phyloP scores from a whole-genome alignment of 2,329 filamentous ascomycete species.

The Penicillium italicum region DNA sequence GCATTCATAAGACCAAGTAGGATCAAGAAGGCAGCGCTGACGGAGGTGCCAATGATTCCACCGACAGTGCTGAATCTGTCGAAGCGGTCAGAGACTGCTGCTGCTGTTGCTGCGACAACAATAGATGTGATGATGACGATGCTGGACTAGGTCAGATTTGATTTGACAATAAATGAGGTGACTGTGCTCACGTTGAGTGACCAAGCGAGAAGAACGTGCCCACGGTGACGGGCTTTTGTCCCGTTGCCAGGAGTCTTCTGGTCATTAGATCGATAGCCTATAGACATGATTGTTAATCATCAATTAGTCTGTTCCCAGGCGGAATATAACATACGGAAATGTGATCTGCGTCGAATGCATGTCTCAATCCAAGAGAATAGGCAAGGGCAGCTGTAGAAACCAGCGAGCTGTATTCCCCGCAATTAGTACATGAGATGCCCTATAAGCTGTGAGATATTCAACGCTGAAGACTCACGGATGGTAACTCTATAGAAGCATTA shows the following conservation, averaged over 20 bases:
- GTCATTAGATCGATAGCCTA: constrained; percentile 94
- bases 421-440: background rate
- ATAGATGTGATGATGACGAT: constrained; percentile 88
- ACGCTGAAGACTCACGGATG: constrained; percentile 34
- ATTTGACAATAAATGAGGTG: background rate
- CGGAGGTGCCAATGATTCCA: constrained; percentile 82
- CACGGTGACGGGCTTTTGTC: constrained; percentile 82
- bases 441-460: rapidly evolving
- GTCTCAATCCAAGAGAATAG: constrained; percentile 83
- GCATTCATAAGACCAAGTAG: constrained; percentile 78
- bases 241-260: constrained; percentile 76
- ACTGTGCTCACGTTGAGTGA: constrained; percentile 66
- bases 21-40: constrained; percentile 79
- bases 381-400: constrained; percentile 78
- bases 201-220: constrained; percentile 93
- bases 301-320: background rate
- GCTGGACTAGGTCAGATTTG: constrained; percentile 26
- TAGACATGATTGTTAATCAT: constrained; percentile 39
- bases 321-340: constrained; percentile 52
- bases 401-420: constrained; percentile 50
- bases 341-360: constrained; percentile 97
- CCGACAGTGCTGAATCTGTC: constrained; percentile 75
- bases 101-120: constrained; percentile 85
- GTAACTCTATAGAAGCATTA: constrained; percentile 30
- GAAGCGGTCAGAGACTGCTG: constrained; percentile 76